Evolutionary conservation across 2,329 filamentous ascomycete species (phyloP).

Genomic region (Epichloe gansuensis): DNA sequence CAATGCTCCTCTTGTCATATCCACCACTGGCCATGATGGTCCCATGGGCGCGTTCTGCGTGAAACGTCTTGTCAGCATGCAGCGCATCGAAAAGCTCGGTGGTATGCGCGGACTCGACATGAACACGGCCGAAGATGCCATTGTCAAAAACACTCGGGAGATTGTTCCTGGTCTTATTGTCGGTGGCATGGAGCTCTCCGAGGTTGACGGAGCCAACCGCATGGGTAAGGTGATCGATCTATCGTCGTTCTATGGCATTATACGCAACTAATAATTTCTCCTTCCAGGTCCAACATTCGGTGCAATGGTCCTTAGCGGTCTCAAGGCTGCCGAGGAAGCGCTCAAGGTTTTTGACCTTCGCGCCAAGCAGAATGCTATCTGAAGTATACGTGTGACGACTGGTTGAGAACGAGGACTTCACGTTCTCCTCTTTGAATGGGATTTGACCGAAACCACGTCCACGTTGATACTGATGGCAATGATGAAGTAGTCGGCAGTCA

Average conservation of each 20-base stretch:
- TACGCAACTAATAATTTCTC: not conserved
- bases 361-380: constrained; percentile 60
- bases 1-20: constrained; percentile 80
- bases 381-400: not conserved
- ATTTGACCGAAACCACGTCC: not conserved
- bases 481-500: not conserved
- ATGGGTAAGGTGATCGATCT: constrained; percentile 53
- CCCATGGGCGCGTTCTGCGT: constrained; percentile 86
- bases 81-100: constrained; percentile 67
- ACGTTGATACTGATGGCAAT: not conserved
- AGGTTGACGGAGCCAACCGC: constrained; percentile 81
- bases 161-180: constrained; percentile 79
- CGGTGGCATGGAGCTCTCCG: constrained; percentile 88
- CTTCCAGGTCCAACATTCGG: constrained; percentile 59
- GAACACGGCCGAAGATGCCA: constrained; percentile 82
- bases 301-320: constrained; percentile 76
- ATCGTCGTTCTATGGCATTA: not conserved
- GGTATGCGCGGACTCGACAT: constrained; percentile 93
- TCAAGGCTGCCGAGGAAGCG: constrained; percentile 85
- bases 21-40: constrained; percentile 81
- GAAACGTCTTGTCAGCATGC: constrained; percentile 85
- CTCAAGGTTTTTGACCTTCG: constrained; percentile 65
- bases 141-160: constrained; percentile 84
- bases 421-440: not conserved
- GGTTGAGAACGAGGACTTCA: not conserved